A percentile compares a stretch with the other conserved stretches of the same genome.
phyloP scores from a whole-genome alignment of 2,329 filamentous ascomycete species.

The Cercospora canescens region DNA sequence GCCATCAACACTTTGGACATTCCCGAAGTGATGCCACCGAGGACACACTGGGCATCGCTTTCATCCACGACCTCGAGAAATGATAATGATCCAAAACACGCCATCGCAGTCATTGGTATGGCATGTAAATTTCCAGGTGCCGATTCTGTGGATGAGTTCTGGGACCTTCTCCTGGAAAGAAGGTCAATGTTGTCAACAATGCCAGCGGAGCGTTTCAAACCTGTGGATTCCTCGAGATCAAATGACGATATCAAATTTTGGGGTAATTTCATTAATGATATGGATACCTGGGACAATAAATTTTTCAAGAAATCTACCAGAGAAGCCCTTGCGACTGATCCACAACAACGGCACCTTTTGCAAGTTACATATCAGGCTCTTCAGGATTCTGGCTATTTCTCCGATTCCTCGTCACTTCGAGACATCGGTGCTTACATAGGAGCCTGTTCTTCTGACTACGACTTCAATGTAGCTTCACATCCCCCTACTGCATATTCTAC shows the following conservation, averaged over 20 bases:
- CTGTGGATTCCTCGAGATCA: neutral
- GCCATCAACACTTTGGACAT: neutral
- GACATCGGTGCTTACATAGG: slow-evolving; percentile 45
- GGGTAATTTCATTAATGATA: slow-evolving; percentile 21
- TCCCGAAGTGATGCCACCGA: neutral
- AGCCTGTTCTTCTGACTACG: slow-evolving; percentile 41
- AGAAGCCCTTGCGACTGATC: slow-evolving; percentile 34
- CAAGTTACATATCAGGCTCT: slow-evolving; percentile 36
- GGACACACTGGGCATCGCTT: neutral
- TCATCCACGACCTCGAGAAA: neutral
- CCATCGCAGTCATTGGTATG: slow-evolving; percentile 21
- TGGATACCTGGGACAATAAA: slow-evolving; percentile 34
- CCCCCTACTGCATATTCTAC: slow-evolving; percentile 41
- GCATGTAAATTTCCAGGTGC: slow-evolving; percentile 16
- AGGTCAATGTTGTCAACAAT: slow-evolving; percentile 10
- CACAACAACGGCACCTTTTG: slow-evolving; percentile 35
- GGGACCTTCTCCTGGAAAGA: slow-evolving; percentile 11
- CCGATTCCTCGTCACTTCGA: slow-evolving; percentile 36
- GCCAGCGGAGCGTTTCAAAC: slow-evolving; percentile 10
- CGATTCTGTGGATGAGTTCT: slow-evolving; percentile 14
- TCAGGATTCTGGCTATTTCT: slow-evolving; percentile 36
- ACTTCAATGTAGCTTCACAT: slow-evolving; percentile 43
- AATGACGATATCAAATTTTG: slow-evolving; percentile 4
- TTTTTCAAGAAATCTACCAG: slow-evolving; percentile 36
- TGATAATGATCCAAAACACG: neutral